phyloP scores from a whole-genome alignment of 768 basidiomycete species.

The Podaxis sp. region DNA sequence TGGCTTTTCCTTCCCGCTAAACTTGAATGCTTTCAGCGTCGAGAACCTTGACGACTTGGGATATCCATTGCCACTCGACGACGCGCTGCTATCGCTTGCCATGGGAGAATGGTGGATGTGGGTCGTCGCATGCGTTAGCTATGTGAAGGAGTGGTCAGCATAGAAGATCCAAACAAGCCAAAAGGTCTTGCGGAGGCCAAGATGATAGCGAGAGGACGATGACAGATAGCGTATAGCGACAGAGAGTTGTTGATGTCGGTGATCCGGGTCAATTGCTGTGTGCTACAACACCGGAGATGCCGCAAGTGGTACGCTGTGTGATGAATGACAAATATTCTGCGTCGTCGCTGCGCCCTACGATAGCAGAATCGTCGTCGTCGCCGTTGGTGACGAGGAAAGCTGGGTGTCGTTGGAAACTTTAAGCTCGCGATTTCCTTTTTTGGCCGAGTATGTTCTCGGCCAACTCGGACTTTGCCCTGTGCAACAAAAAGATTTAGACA shows the following conservation, averaged over 20 bases:
- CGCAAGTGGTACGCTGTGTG: neutral
- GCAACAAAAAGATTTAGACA: neutral
- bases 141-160: neutral
- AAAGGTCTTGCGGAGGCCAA: neutral
- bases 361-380: neutral
- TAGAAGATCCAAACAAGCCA: neutral
- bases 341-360: neutral
- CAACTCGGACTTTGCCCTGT: neutral
- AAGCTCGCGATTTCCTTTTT: slow-evolving; percentile 8
- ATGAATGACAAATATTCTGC: neutral
- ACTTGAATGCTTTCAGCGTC: slow-evolving; percentile 30
- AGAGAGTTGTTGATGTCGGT: slow-evolving; percentile 9
- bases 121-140: neutral
- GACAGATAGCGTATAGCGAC: slow-evolving; percentile 4
- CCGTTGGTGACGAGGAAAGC: slow-evolving; percentile 2
- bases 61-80: slow-evolving; percentile 16
- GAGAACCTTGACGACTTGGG: slow-evolving; percentile 24
- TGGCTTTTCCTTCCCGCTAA: slow-evolving; percentile 30
- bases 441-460: slow-evolving; percentile 1
- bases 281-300: neutral
- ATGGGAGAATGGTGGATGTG: slow-evolving; percentile 10
- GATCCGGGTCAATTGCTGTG: slow-evolving; percentile 8
- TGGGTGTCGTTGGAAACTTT: slow-evolving; percentile 4
- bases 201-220: neutral
- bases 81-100: slow-evolving; percentile 24